A percentile compares a stretch with the other conserved stretches of the same genome.
Conservation (phyloP, 768 basidiomycete species). For the Cyathus striatus region DNA sequence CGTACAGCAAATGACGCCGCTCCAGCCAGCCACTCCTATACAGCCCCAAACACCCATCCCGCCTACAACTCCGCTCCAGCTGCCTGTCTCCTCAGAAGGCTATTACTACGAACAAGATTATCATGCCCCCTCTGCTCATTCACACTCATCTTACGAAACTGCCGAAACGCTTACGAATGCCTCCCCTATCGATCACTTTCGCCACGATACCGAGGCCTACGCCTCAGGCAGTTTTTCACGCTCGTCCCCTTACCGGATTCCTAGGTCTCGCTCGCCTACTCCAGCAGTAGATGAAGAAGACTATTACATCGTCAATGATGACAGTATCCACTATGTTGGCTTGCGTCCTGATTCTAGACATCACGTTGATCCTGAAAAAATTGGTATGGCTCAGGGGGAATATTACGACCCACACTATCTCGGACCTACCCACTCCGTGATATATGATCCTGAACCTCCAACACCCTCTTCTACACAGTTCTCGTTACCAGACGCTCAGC, state of each 20-base stretch:
- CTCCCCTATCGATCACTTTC: constrained; percentile 51
- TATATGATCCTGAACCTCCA: constrained; percentile 37
- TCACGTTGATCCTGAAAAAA: too few species aligned
- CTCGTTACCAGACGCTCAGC: constrained; percentile 44
- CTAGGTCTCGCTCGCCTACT: constrained; percentile 73
- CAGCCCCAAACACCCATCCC: constrained; percentile 15
- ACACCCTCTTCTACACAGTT: constrained; percentile 33
- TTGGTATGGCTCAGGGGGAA: too few species aligned
- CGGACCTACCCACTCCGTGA: too few species aligned
- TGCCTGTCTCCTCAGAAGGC: constrained; percentile 20
- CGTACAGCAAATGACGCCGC: constrained; percentile 6
- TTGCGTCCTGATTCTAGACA: too few species aligned
- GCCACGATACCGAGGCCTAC: constrained; percentile 63
- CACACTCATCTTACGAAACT: constrained; percentile 26
- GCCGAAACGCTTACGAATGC: constrained; percentile 28
- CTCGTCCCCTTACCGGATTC: constrained; percentile 33
- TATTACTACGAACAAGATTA: constrained; percentile 35
- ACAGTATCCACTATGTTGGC: constrained; percentile 52
- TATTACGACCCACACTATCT: too few species aligned
- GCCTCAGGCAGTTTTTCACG: constrained; percentile 56
- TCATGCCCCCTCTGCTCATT: constrained; percentile 23
- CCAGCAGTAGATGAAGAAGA: constrained; percentile 72
- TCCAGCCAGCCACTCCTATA: constrained; percentile 23
- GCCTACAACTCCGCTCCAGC: constrained; percentile 15
- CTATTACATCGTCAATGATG: constrained; percentile 53